Base-by-base conservation (phyloP, 2,329 filamentous ascomycete genomes). In the Nigrospora sphaerica region DNA sequence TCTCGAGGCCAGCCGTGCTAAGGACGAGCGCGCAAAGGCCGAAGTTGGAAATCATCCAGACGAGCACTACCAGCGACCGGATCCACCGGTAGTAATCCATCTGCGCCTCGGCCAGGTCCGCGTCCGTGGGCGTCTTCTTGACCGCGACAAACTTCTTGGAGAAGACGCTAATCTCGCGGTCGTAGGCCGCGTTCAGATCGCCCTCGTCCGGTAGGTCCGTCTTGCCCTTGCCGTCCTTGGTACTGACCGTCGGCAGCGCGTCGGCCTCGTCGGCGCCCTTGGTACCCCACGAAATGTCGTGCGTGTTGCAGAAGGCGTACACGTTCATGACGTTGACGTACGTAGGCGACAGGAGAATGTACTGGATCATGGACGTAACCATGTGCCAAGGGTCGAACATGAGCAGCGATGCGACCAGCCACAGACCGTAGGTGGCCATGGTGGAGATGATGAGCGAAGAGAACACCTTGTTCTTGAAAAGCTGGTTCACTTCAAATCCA, bases 351-450 rank as follows among this genome's bases (percentile, higher is more conserved):
- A 98, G 78, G 37, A 97, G 80, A 57, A 97, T 83, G 66, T 98
- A 98, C 78, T 97, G 93, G 42, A 90, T 66, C 67, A 97, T 89
- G 48, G 86, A 84, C n/a, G 93, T 97, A 65, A 95, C 78, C 90
- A 98, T 97, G 71, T 98, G 93, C 92, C 93, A 98, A 4, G 93
- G 93, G 64, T 98, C 93, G 66, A 97, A 83, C 83, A 97, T 97
- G 55, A 98, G 74, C 54, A 98, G 75, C 10, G 90, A 95, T 1
- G 89, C 86, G 43, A 98, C 70, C 49, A 97, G 78, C 86, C 91
- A 98, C 59, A 98, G 83, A 51, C 95, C 77, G 63, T 93, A 98
- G 0, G 93, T 98, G 12, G 90, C 93, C 58, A 87, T 79, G 59
- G 97, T 80, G 1, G 91, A 96, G 44, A 98, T 82, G 57, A 98